Conservation (phyloP, 2,329 filamentous ascomycete species). For the Fusarium annulatum region DNA sequence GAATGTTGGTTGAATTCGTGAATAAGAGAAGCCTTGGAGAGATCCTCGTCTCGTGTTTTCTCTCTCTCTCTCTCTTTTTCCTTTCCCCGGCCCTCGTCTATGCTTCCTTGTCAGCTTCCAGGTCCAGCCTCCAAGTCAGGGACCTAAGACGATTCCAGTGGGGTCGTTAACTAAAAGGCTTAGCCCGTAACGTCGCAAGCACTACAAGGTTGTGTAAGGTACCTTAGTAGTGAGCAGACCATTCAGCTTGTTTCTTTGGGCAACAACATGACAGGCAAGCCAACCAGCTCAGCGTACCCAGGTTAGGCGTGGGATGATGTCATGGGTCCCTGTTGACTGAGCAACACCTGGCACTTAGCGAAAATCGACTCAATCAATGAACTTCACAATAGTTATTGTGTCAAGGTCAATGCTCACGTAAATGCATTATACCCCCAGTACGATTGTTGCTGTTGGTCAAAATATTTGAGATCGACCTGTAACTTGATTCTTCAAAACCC, state of each 20-base stretch:
- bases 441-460: neutral
- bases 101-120: constrained; percentile 19
- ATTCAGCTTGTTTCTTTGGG: constrained; percentile 20
- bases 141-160: constrained; percentile 35
- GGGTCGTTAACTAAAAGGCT: constrained; percentile 22
- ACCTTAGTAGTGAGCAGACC: neutral
- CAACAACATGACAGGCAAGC: constrained; percentile 26
- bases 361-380: neutral
- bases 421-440: neutral
- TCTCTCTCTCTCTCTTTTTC: constrained; percentile 14
- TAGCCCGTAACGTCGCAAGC: constrained; percentile 26
- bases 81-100: constrained; percentile 2
- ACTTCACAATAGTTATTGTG: neutral
- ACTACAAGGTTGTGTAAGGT: constrained; percentile 29
- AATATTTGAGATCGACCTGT: neutral
- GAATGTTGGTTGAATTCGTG: constrained; percentile 1
- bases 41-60: constrained; percentile 2
- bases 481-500: constrained; percentile 37
- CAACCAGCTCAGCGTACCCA: constrained; percentile 10
- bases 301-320: constrained; percentile 41
- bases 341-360: constrained; percentile 38
- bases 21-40: constrained; percentile 4
- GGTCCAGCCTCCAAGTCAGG: constrained; percentile 28
- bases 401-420: neutral
- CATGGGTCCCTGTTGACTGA: constrained; percentile 47